Base-by-base conservation (phyloP, 768 basidiomycete genomes). In the Rhizopogon vesiculosus region DNA sequence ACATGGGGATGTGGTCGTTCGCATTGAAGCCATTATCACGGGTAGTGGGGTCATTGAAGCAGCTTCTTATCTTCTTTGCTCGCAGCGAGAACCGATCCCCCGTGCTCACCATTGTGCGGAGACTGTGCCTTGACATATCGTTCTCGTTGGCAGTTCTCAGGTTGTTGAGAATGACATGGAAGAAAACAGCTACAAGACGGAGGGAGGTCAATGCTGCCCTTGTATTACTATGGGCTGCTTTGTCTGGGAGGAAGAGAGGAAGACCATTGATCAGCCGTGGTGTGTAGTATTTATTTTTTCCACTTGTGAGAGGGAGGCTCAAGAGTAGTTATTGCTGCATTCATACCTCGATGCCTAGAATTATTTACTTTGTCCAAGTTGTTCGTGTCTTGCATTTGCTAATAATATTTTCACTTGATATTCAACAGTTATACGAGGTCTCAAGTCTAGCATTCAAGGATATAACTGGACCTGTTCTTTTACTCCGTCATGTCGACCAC, bases 1-100 rank as follows among this genome's bases (percentile, higher is more conserved):
- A 92, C 65, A 75, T 92, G 66, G 91, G 91, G 45, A 79, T 92
- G 75, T 93, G 91, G 91, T 82, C 91, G 7, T 62, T 86, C 44
- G 74, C 91, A 15, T 72, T 90, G 6, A 82, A 80, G 56, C 89
- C 89, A 9, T 51, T 91, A 12, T 70, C 79, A n/a, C 76, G 76
- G 31, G 76, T 80, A 19, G 56, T 84, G 13, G 74, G 75, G 10
- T 67, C 69, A 22, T 59, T 89, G 40, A 79, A 77, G 42, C 73
- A 78, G 38, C 61, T 88, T 41, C 69, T 81, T 9, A 63, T 71
- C 12, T 87, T 91, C 69, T 79, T 91, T 58, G 76, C 81, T 18
- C 73, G 74, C 54, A 78, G 79, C 61, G 82, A 84, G 59, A 76
- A 78, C 56, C 78, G 82, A 45, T 84, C 88, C 13, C 89, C 90